Base-by-base conservation (phyloP, 495 filamentous ascomycete genomes). In the Neurospora pannonica region DNA sequence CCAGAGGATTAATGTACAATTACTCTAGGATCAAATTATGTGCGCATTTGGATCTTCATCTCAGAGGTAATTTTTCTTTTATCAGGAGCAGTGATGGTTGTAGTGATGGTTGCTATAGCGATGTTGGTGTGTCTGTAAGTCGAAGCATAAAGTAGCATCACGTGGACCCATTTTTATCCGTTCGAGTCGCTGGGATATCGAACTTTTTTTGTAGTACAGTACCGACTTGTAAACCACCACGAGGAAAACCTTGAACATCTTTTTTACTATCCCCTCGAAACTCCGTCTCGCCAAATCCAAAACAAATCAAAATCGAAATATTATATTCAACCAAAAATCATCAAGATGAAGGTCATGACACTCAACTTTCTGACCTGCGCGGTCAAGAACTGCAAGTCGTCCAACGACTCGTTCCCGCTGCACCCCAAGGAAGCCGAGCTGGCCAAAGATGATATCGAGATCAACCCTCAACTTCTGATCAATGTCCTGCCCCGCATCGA, bases 291-390 rank as follows among this genome's bases (percentile, higher is more conserved):
- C 11, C 34, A 54, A 38, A 37, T 4, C 54, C 54, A 36, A 48
- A 70, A 36, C 71, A 11, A 40, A 34, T 60, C 0, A 24, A 28
- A 60, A 28, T 15, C 69, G 70, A n/a, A 60, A 54, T 38, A 62
- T 74, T 7, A 75, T n/a, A n/a, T 54, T 43, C n/a, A 38, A 71
- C 34, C 17, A 38, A 70, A 54, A 70, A 46, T 9, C 9, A 19
- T 70, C 80, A 84, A 82, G 74, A 98, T 99, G 96, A 99, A 98
- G 83, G 85, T 99, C 74, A 89, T 99, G 67, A 98, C 95, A 70
- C 92, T 95, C 77, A 98, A 98, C 84, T 99, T 98, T 82, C 87
- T 99, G 78, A 95, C 94, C 74, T 99, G 96, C 87, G 95, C 96
- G 28, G 91, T 97, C 77, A 97, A 97, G 83, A 83, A 92, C 42